These are phyloP conservation scores for Citrullus amarus DNA, from an alignment of 306 rosid species.

Conservation along the genomic window DNA sequence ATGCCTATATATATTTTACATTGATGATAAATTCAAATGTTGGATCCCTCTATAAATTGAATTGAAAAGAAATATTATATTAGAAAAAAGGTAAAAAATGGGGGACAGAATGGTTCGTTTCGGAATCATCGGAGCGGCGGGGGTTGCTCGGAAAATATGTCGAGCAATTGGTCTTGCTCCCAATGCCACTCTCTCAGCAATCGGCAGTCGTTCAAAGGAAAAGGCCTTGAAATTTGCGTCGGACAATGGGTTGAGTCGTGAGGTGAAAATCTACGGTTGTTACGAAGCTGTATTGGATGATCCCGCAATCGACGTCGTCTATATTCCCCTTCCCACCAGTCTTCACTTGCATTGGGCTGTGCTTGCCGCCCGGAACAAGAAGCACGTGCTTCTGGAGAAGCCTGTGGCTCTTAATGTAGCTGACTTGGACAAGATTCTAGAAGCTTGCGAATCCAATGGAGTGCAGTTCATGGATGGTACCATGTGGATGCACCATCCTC, in stretches of 20 bases:
- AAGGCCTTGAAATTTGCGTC: constrained; percentile 41
- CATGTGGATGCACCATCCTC: constrained; percentile 93
- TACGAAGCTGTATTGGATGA: constrained; percentile 63
- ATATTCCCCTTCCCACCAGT: constrained; percentile 69
- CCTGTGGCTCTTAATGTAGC: constrained; percentile 59
- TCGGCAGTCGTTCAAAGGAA: constrained; percentile 61
- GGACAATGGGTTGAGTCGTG: constrained; percentile 26
- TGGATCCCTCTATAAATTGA: too few species aligned
- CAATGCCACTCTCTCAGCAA: constrained; percentile 41
- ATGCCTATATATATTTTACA: too few species aligned
- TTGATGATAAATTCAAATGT: too few species aligned
- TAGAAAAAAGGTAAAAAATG: constrained; percentile 13
- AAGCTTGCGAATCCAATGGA: constrained; percentile 57
- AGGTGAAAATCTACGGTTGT: constrained; percentile 52
- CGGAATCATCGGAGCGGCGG: constrained; percentile 81
- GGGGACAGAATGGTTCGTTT: constrained; percentile 40
- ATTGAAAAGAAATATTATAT: too few species aligned
- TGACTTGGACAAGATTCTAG: constrained; percentile 53
- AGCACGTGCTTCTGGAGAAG: constrained; percentile 80
- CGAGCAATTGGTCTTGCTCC: constrained; percentile 60
- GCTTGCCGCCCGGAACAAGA: constrained; percentile 51
- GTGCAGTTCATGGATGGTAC: constrained; percentile 94
- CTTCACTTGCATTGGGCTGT: constrained; percentile 70
- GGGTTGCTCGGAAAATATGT: constrained; percentile 51
- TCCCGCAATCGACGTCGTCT: constrained; percentile 58